These are phyloP conservation scores for Astrothelium macrocarpum DNA, from an alignment of 495 filamentous ascomycete species.

Conservation along the genomic window DNA sequence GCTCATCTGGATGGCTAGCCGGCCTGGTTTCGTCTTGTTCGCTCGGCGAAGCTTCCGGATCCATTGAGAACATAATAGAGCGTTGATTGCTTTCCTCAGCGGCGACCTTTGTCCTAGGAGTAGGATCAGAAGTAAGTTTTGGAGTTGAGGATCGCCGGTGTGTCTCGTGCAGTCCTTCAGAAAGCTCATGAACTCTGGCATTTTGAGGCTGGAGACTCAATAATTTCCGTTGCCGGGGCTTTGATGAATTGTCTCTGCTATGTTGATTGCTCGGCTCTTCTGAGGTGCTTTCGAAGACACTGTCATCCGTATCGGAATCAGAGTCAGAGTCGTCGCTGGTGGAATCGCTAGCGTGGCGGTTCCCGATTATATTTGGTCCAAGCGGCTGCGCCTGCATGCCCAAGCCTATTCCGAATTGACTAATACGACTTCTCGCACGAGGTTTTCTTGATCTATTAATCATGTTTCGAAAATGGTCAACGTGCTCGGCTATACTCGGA, in stretches of 20 bases:
- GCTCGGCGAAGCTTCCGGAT: neutral
- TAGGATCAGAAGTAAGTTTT: conserved; percentile 63
- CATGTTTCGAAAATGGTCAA: conserved; percentile 42
- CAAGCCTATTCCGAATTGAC: conserved; percentile 52
- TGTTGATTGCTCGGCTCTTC: conserved; percentile 11
- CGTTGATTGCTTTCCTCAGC: conserved; percentile 54
- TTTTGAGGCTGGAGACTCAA: neutral
- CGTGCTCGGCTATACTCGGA: conserved; percentile 30
- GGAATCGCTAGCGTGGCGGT: conserved; percentile 36
- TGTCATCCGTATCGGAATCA: conserved; percentile 30
- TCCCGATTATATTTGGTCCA: conserved; percentile 51
- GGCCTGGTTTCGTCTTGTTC: neutral
- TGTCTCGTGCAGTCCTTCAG: neutral
- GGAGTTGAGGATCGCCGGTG: conserved; percentile 23
- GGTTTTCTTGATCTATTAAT: conserved; percentile 43
- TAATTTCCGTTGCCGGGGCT: neutral
- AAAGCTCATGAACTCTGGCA: neutral
- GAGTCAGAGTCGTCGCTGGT: conserved; percentile 42
- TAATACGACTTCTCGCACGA: conserved; percentile 55
- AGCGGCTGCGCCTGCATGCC: conserved; percentile 72
- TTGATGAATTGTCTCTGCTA: neutral
- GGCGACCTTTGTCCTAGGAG: conserved; percentile 61
- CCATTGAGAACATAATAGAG: conserved; percentile 59
- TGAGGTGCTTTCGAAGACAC: conserved; percentile 9
- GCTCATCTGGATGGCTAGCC: neutral